Base-by-base conservation (phyloP, 2,329 filamentous ascomycete genomes). In the Coleophoma eucalyptorum region DNA sequence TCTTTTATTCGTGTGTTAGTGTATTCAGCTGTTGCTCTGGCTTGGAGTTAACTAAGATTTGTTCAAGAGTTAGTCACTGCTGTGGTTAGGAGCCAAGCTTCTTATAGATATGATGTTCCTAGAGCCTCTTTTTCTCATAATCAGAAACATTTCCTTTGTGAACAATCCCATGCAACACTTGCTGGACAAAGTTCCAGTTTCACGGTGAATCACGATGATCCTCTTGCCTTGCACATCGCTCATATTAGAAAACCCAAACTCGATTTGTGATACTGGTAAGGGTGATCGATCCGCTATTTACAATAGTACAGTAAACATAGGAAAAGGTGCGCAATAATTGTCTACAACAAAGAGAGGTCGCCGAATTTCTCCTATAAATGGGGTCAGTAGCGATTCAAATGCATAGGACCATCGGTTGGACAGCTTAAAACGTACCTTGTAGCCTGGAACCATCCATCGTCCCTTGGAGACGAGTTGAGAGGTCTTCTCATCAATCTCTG, bases 401-500 rank as follows among this genome's bases (percentile, higher is more conserved):
- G 48, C 20, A 12, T 31, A 12, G 20, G 33, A 35, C 20, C 4
- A 26, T 20, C 21, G 21, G 4, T 32, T 3, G 18, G 26, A 42
- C 26, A 7, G 2, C 16, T 49, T 38, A 15, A 55, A 46, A 74
- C 86, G 65, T 78, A 93, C 93, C 90, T 97, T 96, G 89, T 99
- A 99, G 71, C 94, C 94, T 58, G 94, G 92, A 69, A 96, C 92
- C 78, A 86, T 83, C 94, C 94, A 99, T 84, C 91, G 90, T 73
- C 93, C 93, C 87, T 95, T 97, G 74, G 90, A 90, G 60, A 99
- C 92, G 71, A 99, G 84, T 77, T 94, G 86, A 66, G 86, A 78
- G 65, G 93, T 96, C 83, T 95, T 95, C 84, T 96, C 86, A 78
- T 97, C 93, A 73, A 99, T 97, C 62, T 96, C 93, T 65, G 94